Evolutionary conservation across 2,329 filamentous ascomycete species (phyloP), one percentile per base, ranked within the genome.

Genomic region (Ambrosiella beaveri): DNA sequence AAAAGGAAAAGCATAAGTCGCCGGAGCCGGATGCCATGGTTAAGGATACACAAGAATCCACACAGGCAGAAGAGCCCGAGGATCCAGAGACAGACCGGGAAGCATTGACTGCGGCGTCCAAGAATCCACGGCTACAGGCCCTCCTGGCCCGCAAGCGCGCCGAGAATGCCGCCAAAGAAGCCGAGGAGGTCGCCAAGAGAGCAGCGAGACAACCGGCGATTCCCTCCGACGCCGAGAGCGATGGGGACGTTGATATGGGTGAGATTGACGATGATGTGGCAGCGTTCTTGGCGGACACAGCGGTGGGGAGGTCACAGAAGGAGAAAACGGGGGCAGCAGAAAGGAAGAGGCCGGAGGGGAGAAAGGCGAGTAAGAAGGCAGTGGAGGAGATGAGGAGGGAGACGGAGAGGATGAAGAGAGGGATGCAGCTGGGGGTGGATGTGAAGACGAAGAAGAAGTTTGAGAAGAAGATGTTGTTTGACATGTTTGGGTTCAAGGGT

Each of bases 351-450:
- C 81, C 84, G 3, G 84, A 88, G 4, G 77, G 80, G 8, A 80
- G 93, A 11, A 95, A 93, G 67, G 90, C 93, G 0, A 91, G 90
- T 73, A 97, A 91, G 72, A 96, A 89, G 71, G 93, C 93, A 0
- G 68, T 96, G 47, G 88, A 96, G 67, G 91, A 97, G 64, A 96
- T 98, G 85, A 85, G 86, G 64, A 81, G 88, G 59, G 93, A 98
- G 70, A 96, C 91, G 1, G 93, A 98, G 71, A 82, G 93, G 37
- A 80, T 98, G 72, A 84, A 81, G 63, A 80, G 93, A 63, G 94
- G 86, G 66, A 86, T 95, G 80, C 91, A 97, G 69, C 77, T 98
- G 54, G 81, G 86, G 1, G 90, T 97, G 68, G 84, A 95, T 67
- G 86, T 88, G 27, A 88, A 84, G 71, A 95, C 88, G 1, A 90